Conservation (phyloP, 1,284 basidiomycete genomes). For the Inonotus hispidus region DNA sequence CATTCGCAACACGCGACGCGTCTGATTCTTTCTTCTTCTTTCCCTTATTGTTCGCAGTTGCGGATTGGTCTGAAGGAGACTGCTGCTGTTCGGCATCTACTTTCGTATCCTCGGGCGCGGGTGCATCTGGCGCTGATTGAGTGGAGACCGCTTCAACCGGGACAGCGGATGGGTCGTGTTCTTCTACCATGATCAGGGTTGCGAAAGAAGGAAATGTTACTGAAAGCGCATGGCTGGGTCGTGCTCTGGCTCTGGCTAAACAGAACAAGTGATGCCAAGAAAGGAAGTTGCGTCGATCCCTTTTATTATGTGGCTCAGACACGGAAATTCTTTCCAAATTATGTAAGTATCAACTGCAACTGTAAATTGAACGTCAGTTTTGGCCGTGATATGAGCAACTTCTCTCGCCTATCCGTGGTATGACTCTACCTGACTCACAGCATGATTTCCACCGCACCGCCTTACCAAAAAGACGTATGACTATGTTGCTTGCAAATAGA, state of each 20-base stretch:
- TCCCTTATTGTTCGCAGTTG: background rate
- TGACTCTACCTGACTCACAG: no score
- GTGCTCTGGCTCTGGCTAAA: background rate
- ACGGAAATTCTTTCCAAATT: background rate
- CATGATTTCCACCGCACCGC: no score
- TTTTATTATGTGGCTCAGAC: background rate
- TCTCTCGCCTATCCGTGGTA: no score
- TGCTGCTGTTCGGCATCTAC: background rate
- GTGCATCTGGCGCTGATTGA: background rate
- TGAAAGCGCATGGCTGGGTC: background rate
- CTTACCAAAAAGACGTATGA: no score
- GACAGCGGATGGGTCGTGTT: background rate
- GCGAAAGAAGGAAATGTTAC: background rate
- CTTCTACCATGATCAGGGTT: conserved; percentile 8
- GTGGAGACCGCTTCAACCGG: background rate
- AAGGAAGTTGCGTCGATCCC: background rate
- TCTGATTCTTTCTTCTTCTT: background rate
- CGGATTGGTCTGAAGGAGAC: background rate
- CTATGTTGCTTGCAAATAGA: no score
- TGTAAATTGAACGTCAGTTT: no score
- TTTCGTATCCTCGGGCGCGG: background rate
- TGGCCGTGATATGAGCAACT: no score
- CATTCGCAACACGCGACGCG: background rate
- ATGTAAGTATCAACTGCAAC: no score
- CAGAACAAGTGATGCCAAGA: background rate